A percentile compares a stretch with the other conserved stretches of the same genome.
These are phyloP conservation scores for Ottelia alismoides DNA, from an alignment of 106 monocot genomes.

Conservation along the genomic window DNA sequence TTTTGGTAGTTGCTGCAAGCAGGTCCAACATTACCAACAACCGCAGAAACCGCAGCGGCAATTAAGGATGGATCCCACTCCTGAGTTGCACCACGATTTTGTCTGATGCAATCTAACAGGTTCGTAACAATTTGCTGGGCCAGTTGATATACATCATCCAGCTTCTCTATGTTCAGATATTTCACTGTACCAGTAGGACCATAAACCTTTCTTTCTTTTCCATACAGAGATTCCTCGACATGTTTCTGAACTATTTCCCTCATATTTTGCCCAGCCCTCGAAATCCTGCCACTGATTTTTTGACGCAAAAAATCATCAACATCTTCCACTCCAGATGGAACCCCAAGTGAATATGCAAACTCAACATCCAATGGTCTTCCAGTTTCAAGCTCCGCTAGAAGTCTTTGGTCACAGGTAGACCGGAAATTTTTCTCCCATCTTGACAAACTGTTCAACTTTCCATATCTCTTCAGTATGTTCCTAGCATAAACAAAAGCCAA, in stretches of 20 bases:
- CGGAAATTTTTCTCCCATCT: constrained; percentile 83
- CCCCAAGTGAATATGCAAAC: constrained; percentile 39
- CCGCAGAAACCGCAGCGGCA: constrained; percentile 82
- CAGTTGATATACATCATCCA: constrained; percentile 57
- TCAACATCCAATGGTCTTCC: constrained; percentile 51
- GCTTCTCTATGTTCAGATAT: constrained; percentile 33
- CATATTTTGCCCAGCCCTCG: constrained; percentile 52
- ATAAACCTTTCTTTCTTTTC: constrained; percentile 65
- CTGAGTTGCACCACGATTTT: constrained; percentile 49
- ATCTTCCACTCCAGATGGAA: constrained; percentile 50
- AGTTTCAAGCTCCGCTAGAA: constrained; percentile 70
- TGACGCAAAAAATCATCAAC: constrained; percentile 71
- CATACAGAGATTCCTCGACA: constrained; percentile 63
- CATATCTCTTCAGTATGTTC: constrained; percentile 71
- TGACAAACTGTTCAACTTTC: constrained; percentile 38
- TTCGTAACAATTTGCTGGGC: constrained; percentile 66
- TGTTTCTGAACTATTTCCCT: constrained; percentile 80
- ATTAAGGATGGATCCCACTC: constrained; percentile 67
- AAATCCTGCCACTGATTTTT: constrained; percentile 53
- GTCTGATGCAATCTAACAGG: constrained; percentile 62
- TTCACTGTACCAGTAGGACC: constrained; percentile 15
- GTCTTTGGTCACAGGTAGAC: constrained; percentile 71
- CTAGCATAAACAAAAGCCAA: constrained; percentile 48
- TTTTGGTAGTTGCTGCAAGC: constrained; percentile 31
- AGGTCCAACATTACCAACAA: constrained; percentile 60